Percentiles rank a stretch among this genome's conserved stretches.
Conservation (phyloP, 305 asterid species). For the Fraxinus nigra region DNA sequence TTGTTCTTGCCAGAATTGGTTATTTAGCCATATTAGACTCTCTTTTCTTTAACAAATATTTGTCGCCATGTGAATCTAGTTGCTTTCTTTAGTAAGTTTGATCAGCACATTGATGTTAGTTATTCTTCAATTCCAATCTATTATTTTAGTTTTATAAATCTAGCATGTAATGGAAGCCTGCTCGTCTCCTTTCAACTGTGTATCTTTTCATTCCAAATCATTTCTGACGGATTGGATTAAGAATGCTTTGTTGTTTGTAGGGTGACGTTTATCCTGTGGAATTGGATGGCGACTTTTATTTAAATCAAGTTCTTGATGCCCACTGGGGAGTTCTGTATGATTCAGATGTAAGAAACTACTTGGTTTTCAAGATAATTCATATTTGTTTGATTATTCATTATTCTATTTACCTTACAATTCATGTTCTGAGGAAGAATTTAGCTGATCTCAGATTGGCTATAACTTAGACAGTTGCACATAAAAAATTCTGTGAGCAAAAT, state of each 20-base stretch:
- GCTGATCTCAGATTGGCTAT: neutral
- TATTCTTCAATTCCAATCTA: neutral
- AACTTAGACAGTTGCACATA: neutral
- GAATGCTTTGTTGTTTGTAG: constrained; percentile 37
- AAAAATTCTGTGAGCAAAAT: neutral
- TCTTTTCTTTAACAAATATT: neutral
- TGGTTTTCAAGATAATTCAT: constrained; percentile 5
- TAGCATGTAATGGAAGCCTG: neutral
- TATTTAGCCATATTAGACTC: neutral
- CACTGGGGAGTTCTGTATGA: constrained; percentile 84
- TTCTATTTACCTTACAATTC: constrained; percentile 14
- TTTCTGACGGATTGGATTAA: neutral
- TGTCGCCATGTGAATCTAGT: neutral
- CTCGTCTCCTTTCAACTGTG: neutral
- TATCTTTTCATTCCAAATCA: constrained; percentile 13
- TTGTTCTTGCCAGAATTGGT: neutral
- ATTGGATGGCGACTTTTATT: constrained; percentile 45
- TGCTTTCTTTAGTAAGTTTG: constrained; percentile 6
- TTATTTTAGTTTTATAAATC: neutral
- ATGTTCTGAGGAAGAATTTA: constrained; percentile 16
- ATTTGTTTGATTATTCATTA: constrained; percentile 2
- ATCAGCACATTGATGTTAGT: neutral
- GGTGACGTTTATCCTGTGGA: constrained; percentile 97
- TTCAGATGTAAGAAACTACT: constrained; percentile 64
- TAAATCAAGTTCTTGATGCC: constrained; percentile 78